A percentile compares a stretch with the other conserved stretches of the same genome.
Conservation (phyloP, 176 grass and related monocot species). For the Urochloa ruziziensis region DNA sequence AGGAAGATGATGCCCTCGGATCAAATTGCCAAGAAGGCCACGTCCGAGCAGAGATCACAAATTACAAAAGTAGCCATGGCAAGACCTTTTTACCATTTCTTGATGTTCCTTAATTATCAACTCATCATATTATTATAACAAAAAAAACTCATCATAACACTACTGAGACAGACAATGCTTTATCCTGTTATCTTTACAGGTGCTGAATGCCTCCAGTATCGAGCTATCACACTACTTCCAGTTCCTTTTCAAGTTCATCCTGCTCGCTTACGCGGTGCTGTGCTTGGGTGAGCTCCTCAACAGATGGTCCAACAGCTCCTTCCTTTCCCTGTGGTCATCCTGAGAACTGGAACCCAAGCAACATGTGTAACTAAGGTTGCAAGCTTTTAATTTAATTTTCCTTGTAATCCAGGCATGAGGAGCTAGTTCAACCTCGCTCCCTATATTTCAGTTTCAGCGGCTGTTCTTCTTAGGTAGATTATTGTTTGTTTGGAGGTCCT, state of each 20-base stretch:
- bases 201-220: slow-evolving; percentile 37
- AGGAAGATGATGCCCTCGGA: slow-evolving; percentile 30
- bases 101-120: background rate
- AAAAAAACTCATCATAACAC: too few species aligned
- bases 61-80: slow-evolving; percentile 59
- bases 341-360: background rate
- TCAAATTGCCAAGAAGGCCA: slow-evolving; percentile 27
- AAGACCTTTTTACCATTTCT: background rate
- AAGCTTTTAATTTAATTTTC: background rate
- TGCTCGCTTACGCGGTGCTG: slow-evolving; percentile 55
- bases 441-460: background rate
- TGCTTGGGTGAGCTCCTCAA: slow-evolving; percentile 52
- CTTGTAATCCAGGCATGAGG: background rate
- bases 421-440: background rate
- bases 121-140: background rate
- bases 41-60: slow-evolving; percentile 34
- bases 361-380: background rate
- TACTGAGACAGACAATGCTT: background rate
- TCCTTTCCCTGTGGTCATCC: slow-evolving; percentile 40
- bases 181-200: slow-evolving; percentile 15
- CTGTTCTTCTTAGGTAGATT: slow-evolving; percentile 16
- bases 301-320: slow-evolving; percentile 40
- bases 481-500: background rate
- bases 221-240: slow-evolving; percentile 57
- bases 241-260: slow-evolving; percentile 60